Percentiles rank a stretch among this genome's conserved stretches.
These are phyloP conservation scores for Aleurites moluccanus DNA, from an alignment of 441 rosid species.

Conservation along the genomic window DNA sequence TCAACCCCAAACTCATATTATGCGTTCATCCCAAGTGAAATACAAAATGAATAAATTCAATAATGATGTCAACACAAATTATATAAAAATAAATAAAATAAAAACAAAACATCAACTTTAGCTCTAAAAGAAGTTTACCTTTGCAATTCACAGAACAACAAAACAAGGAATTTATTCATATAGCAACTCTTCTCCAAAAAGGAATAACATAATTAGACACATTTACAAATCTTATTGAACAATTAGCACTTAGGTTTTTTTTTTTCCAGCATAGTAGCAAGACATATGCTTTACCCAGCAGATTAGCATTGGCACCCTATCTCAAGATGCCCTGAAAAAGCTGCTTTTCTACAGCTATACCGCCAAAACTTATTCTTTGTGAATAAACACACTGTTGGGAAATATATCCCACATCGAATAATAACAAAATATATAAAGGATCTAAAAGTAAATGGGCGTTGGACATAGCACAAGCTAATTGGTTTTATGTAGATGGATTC, in stretches of 20 bases:
- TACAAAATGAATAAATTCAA: neutral
- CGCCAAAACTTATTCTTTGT: neutral
- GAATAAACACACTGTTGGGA: neutral
- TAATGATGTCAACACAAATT: neutral
- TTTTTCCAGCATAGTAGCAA: neutral
- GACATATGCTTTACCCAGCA: neutral
- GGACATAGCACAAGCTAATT: too few relatives aligned
- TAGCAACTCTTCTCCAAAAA: neutral
- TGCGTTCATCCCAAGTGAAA: neutral
- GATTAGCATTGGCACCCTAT: neutral
- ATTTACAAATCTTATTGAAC: neutral
- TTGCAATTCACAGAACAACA: neutral
- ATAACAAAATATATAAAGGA: too few relatives aligned
- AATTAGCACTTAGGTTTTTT: neutral
- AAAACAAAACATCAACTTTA: neutral
- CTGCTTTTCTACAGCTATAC: neutral
- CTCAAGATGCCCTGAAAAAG: neutral
- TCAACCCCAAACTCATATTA: neutral
- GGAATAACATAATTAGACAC: neutral
- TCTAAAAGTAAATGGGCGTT: too few relatives aligned
- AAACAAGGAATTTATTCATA: neutral
- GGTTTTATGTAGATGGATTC: too few relatives aligned
- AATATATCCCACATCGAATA: too few relatives aligned
- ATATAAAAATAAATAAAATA: neutral
- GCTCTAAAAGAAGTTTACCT: neutral